A percentile compares a stretch with the other conserved stretches of the same genome.
phyloP scores from a whole-genome alignment of 176 grass and related monocot species.

The Rhynchospora pubera region DNA sequence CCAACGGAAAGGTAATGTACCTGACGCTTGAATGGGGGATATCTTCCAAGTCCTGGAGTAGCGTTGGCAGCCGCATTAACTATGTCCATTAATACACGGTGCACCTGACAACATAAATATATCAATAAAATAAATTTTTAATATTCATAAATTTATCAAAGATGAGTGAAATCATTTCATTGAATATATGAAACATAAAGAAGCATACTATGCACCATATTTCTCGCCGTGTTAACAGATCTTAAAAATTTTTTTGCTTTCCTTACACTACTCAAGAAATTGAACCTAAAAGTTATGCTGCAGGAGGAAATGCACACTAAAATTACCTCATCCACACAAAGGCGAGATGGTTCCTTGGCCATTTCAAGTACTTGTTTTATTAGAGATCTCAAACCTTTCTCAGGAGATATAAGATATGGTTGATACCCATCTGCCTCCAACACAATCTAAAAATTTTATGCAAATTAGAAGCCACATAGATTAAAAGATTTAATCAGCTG shows the following conservation, averaged over 20 bases:
- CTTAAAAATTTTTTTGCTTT: neutral
- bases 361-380: slow-evolving; percentile 94
- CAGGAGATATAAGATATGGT: slow-evolving; percentile 92
- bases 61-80: slow-evolving; percentile 85
- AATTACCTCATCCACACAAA: slow-evolving; percentile 88
- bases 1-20: slow-evolving; percentile 29
- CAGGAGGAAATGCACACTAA: neutral
- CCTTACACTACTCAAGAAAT: neutral
- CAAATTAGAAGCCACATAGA: slow-evolving; percentile 15
- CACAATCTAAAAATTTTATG: slow-evolving; percentile 56
- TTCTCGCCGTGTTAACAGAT: neutral
- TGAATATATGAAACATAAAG: neutral
- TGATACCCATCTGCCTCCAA: slow-evolving; percentile 94
- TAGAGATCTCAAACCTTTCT: slow-evolving; percentile 89
- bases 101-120: slow-evolving; percentile 50
- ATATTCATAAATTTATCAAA: slow-evolving; percentile 14
- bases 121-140: slow-evolving; percentile 12
- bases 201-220: neutral
- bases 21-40: slow-evolving; percentile 94
- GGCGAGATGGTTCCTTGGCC: slow-evolving; percentile 83
- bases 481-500: neutral
- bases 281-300: neutral
- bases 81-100: slow-evolving; percentile 86
- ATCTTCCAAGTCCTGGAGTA: slow-evolving; percentile 83
- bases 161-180: neutral